phyloP scores from a whole-genome alignment of 176 grass and related monocot genomes.

The Zizania latifolia region DNA sequence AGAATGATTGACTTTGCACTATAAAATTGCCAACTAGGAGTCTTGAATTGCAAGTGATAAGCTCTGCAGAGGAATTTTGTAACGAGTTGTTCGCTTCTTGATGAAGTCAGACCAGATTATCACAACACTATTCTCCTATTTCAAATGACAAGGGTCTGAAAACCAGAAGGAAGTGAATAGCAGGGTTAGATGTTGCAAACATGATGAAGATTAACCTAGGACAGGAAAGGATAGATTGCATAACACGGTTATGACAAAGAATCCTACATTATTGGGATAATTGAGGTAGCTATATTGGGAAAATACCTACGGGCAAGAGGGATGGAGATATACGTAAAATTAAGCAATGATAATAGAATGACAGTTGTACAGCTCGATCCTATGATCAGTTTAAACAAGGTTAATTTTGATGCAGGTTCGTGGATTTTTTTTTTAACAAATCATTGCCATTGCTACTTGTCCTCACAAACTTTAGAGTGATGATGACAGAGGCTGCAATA shows the following conservation, averaged over 20 bases:
- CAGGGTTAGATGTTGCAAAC: not conserved
- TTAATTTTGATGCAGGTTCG: not conserved
- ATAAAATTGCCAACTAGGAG: constrained; percentile 17
- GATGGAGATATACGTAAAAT: not conserved
- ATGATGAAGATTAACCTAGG: not conserved
- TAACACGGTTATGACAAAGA: not conserved
- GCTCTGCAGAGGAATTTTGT: not conserved
- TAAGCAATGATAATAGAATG: not conserved
- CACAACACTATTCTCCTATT: not conserved
- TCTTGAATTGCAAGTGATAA: constrained; percentile 33
- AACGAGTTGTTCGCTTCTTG: constrained; percentile 17
- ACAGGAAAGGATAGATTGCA: not conserved
- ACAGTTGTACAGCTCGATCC: not conserved
- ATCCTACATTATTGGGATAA: not conserved
- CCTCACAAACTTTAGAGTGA: not conserved
- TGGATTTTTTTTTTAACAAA: constrained; percentile 3
- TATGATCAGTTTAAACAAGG: not conserved
- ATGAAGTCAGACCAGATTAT: constrained; percentile 3
- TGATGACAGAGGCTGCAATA: not conserved
- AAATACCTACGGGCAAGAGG: not conserved
- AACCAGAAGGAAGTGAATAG: not conserved
- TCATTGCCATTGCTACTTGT: not conserved
- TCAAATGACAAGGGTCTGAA: constrained; percentile 19
- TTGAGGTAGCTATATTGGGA: not conserved
- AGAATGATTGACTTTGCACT: constrained; percentile 33